Evolutionary conservation across 192 early-diverging fungal species (phyloP).

Genomic region (Haplosporangium gracile): DNA sequence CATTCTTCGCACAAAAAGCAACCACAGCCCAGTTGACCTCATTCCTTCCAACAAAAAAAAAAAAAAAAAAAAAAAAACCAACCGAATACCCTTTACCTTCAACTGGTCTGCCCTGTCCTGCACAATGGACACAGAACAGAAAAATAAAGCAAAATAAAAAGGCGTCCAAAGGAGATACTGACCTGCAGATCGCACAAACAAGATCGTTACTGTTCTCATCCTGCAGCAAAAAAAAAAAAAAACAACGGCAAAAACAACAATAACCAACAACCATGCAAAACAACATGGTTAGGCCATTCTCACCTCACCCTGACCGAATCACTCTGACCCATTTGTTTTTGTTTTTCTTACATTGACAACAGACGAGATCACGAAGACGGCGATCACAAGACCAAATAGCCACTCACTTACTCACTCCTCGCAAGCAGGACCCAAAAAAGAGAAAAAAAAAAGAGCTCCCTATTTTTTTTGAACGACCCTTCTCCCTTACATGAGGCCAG

Average conservation of each 20-base stretch:
- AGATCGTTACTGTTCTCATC: conserved; percentile 5
- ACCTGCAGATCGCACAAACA: background rate
- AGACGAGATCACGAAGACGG: background rate
- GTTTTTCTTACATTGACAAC: background rate
- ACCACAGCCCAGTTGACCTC: background rate
- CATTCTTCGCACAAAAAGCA: background rate
- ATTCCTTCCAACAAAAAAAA: too few relatives aligned
- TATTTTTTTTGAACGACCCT: background rate
- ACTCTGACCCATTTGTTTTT: background rate
- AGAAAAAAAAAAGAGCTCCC: background rate
- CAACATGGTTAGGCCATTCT: background rate
- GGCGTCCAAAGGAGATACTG: background rate
- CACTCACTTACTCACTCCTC: background rate
- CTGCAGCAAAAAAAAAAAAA: background rate
- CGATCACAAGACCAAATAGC: conserved; percentile 9
- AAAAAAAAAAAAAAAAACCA: too few relatives aligned
- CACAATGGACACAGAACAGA: background rate
- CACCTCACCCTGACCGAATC: background rate
- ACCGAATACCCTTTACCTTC: too few relatives aligned
- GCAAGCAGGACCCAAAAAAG: background rate
- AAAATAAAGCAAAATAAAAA: background rate
- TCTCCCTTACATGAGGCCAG: conserved; percentile 18
- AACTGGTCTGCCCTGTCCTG: background rate
- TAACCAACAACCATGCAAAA: background rate
- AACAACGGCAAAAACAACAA: too few relatives aligned